Evolutionary conservation across 108 stramenopile genomes (phyloP).

Genomic region (Thalassiosira profunda): DNA sequence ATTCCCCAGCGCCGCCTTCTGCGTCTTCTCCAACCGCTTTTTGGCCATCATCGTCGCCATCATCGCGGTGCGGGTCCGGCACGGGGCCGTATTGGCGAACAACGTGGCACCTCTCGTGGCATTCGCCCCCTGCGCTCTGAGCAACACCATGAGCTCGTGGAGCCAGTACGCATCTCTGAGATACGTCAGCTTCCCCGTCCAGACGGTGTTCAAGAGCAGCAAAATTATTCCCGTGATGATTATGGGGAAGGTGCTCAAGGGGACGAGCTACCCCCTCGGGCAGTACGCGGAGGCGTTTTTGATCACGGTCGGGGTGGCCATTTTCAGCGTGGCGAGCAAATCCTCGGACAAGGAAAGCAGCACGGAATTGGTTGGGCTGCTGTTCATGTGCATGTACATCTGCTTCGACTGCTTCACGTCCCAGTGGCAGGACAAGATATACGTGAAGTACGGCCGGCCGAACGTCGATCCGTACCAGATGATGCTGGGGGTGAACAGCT

Average conservation of each 20-base stretch:
- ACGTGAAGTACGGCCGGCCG: conserved; percentile 88
- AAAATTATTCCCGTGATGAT: conserved; percentile 99
- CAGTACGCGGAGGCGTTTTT: conserved; percentile 94
- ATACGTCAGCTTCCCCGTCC: conserved; percentile 98
- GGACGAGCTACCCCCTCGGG: conserved; percentile 83
- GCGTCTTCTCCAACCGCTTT: conserved; percentile 98
- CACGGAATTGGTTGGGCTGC: conserved; percentile 89
- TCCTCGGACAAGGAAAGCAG: conserved; percentile 50
- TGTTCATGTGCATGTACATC: conserved; percentile 95
- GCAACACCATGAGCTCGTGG: conserved; percentile 97
- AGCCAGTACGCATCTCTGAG: conserved; percentile 96
- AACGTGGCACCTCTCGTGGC: conserved; percentile 89
- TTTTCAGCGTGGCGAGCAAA: conserved; percentile 88
- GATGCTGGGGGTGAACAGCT: conserved; percentile 99
- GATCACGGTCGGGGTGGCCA: conserved; percentile 94
- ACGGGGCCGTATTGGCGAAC: conserved; percentile 80
- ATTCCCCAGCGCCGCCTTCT: conserved; percentile 95
- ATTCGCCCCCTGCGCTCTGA: conserved; percentile 95
- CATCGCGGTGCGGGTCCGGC: conserved; percentile 80
- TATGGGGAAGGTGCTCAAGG: conserved; percentile 94
- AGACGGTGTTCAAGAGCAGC: conserved; percentile 97
- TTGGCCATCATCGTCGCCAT: conserved; percentile 95
- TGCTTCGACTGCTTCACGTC: conserved; percentile 98
- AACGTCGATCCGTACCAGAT: conserved; percentile 97
- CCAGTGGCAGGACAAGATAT: conserved; percentile 98